phyloP scores from a whole-genome alignment of 2,329 filamentous ascomycete species.

The Chlorencoelia australis region DNA sequence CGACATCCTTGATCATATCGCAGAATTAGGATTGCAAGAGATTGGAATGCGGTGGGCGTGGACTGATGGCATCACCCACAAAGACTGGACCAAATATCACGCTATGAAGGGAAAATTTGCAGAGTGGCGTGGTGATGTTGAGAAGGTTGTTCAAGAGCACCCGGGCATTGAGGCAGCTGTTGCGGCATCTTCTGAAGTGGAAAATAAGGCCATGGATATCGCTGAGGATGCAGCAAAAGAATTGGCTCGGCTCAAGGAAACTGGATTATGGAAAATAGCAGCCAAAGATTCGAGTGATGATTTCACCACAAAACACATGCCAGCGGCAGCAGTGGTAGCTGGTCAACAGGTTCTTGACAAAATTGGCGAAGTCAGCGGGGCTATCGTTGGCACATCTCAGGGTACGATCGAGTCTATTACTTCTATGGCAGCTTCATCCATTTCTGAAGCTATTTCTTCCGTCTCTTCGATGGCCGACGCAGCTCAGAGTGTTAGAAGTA shows the following conservation, averaged over 20 bases:
- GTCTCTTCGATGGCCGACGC: constrained; percentile 16
- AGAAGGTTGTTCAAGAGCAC: constrained; percentile 64
- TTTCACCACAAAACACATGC: constrained; percentile 60
- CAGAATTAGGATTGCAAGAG: constrained; percentile 60
- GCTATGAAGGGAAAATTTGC: constrained; percentile 73
- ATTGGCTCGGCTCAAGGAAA: constrained; percentile 69
- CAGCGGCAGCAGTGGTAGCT: constrained; percentile 41
- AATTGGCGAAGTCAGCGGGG: constrained; percentile 22
- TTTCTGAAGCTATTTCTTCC: no score
- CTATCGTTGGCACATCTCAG: constrained; percentile 18
- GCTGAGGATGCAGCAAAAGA: constrained; percentile 74
- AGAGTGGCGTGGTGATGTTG: constrained; percentile 76
- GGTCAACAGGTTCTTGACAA: constrained; percentile 25
- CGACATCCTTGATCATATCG: constrained; percentile 57
- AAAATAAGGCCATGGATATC: constrained; percentile 70
- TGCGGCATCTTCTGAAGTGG: constrained; percentile 55
- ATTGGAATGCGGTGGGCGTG: constrained; percentile 78
- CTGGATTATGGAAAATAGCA: constrained; percentile 73
- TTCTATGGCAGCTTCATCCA: constrained; percentile 25
- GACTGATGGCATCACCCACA: constrained; percentile 92
- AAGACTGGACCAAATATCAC: constrained; percentile 95
- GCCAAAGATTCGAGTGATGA: constrained; percentile 66
- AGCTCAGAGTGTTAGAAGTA: constrained; percentile 13
- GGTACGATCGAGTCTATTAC: constrained; percentile 24
- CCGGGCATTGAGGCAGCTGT: constrained; percentile 60